These are phyloP conservation scores for Solanum hybrid DNA, from an alignment of 305 asterid genomes.

Conservation along the genomic window DNA sequence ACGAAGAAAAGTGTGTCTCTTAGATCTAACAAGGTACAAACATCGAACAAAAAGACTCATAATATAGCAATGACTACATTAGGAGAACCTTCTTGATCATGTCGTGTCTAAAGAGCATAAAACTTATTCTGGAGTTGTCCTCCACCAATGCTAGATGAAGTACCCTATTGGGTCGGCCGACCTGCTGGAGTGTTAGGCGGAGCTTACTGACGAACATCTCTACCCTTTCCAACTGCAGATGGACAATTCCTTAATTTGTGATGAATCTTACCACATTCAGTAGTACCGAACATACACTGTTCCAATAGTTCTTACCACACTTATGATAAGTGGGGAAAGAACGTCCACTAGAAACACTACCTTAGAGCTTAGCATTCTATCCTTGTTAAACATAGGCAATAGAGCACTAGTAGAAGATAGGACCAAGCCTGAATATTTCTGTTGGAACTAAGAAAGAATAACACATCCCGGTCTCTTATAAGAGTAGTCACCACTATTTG, in stretches of 20 bases:
- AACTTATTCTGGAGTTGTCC: background rate
- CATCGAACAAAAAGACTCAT: background rate
- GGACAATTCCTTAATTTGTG: background rate
- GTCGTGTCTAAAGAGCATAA: too few relatives aligned
- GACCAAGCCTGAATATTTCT: background rate
- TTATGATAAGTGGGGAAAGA: background rate
- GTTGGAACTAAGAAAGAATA: background rate
- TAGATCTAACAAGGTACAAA: background rate
- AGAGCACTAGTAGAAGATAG: background rate
- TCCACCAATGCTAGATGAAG: background rate
- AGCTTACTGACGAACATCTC: background rate
- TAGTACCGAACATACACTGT: background rate
- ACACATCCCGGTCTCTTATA: background rate
- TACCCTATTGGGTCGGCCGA: background rate
- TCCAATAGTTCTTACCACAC: background rate
- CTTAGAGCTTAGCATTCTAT: background rate
- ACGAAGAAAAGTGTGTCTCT: background rate
- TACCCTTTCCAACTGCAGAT: background rate
- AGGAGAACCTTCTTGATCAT: background rate
- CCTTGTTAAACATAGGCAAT: background rate
- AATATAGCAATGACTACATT: background rate
- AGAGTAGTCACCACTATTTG: background rate
- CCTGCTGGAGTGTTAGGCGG: background rate
- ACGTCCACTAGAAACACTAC: background rate
- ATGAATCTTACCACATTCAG: background rate